Conservation (phyloP, 2,329 filamentous ascomycete species). For the Aspergillus brunneoviolaceus region DNA sequence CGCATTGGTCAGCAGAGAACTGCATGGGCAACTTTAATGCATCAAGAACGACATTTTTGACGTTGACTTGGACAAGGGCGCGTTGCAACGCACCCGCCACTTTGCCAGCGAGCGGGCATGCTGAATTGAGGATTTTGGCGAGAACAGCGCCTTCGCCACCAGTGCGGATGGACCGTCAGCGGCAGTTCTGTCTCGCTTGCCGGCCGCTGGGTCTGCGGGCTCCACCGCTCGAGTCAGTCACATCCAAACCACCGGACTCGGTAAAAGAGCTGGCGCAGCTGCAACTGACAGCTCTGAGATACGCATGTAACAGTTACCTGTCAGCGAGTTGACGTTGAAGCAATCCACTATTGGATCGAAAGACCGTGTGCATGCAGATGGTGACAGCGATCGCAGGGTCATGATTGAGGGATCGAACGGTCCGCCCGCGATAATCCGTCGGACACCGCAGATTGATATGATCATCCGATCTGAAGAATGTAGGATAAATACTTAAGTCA, state of each 20-base stretch:
- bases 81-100: background rate
- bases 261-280: background rate
- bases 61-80: background rate
- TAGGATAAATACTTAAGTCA: background rate
- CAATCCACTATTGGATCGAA: constrained; percentile 1
- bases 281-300: background rate
- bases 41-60: background rate
- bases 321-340: background rate
- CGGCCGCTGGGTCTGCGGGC: constrained; percentile 1
- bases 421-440: background rate
- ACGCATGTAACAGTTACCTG: background rate
- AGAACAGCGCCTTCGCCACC: background rate
- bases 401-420: constrained; percentile 6
- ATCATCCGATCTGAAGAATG: background rate
- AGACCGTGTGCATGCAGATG: background rate
- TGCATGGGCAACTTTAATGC: background rate
- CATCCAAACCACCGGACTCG: background rate
- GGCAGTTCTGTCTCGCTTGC: constrained; percentile 4
- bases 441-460: background rate
- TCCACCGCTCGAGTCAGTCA: constrained; percentile 9
- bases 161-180: background rate
- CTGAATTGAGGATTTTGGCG: background rate
- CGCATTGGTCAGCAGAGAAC: background rate
- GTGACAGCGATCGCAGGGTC: constrained; percentile 4
- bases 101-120: background rate